Conservation (phyloP, 495 filamentous ascomycete species). For the Xylaria nigripes region DNA sequence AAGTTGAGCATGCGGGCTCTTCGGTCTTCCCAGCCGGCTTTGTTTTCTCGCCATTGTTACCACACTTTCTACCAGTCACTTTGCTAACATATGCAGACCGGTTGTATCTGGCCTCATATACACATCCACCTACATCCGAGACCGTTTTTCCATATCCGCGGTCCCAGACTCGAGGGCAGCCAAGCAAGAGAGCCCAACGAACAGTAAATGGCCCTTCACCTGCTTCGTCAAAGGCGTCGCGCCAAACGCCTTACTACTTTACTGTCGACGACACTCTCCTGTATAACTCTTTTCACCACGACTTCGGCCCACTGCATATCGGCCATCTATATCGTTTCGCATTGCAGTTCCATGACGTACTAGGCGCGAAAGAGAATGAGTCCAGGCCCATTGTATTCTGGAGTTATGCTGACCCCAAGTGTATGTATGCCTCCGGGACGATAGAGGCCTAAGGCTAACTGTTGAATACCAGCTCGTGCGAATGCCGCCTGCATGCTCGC, state of each 20-base stretch:
- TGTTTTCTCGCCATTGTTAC: conserved; percentile 15
- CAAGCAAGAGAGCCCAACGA: conserved; percentile 67
- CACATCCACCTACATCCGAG: conserved; percentile 64
- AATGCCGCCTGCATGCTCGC: conserved; percentile 95
- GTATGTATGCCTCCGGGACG: conserved; percentile 38
- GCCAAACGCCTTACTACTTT: conserved; percentile 76
- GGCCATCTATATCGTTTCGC: conserved; percentile 96
- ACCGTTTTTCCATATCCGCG: conserved; percentile 82
- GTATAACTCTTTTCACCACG: conserved; percentile 97
- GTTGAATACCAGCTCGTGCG: conserved; percentile 53
- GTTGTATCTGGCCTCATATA: conserved; percentile 89
- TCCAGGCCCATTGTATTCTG: conserved; percentile 86
- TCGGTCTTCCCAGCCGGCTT: conserved; percentile 18
- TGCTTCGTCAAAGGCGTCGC: conserved; percentile 31
- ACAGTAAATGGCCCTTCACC: conserved; percentile 48
- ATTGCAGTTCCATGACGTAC: conserved; percentile 85
- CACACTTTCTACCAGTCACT: conserved; percentile 17
- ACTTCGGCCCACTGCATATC: conserved; percentile 96
- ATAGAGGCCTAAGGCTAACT: conserved; percentile 8
- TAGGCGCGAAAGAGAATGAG: conserved; percentile 73
- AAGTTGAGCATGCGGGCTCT: conserved; percentile 4
- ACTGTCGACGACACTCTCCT: conserved; percentile 85
- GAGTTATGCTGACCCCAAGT: conserved; percentile 83
- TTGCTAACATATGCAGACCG: conserved; percentile 58
- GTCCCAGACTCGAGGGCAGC: conserved; percentile 45